A percentile compares a stretch with the other conserved stretches of the same genome.
These are phyloP conservation scores for Aspergillus wentii DNA, from an alignment of 495 filamentous ascomycete genomes.

Conservation along the genomic window DNA sequence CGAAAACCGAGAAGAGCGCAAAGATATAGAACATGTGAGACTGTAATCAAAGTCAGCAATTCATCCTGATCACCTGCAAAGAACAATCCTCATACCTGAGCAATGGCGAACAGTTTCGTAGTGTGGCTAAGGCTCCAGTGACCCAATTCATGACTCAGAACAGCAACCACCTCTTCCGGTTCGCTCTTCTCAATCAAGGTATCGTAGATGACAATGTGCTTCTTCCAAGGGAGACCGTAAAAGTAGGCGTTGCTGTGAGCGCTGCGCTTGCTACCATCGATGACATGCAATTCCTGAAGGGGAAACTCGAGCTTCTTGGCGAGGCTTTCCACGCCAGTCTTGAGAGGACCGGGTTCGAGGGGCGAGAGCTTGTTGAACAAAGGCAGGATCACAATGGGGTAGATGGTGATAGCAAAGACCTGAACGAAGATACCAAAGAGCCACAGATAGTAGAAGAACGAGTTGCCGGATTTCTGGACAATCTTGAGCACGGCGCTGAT, in stretches of 20 bases:
- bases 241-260: slow-evolving; percentile 99
- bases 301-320: slow-evolving; percentile 86
- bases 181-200: slow-evolving; percentile 94
- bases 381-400: slow-evolving; percentile 89
- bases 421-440: slow-evolving; percentile 83
- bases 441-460: slow-evolving; percentile 98
- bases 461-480: slow-evolving; percentile 81
- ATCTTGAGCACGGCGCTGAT: slow-evolving; percentile 88
- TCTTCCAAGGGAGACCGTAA: slow-evolving; percentile 97
- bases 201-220: slow-evolving; percentile 99
- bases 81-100: slow-evolving; percentile 66
- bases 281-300: slow-evolving; percentile 84
- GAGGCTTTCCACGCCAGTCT: slow-evolving; percentile 80
- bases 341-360: slow-evolving; percentile 77
- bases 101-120: slow-evolving; percentile 83
- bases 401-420: slow-evolving; percentile 91
- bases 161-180: slow-evolving; percentile 86
- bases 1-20: slow-evolving; percentile 90
- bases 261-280: slow-evolving; percentile 95
- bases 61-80: not conserved
- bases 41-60: slow-evolving; percentile 34
- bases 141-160: slow-evolving; percentile 91
- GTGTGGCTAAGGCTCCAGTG: slow-evolving; percentile 97
- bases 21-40: slow-evolving; percentile 96
- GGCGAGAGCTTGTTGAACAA: slow-evolving; percentile 98